phyloP scores from a whole-genome alignment of 2,329 filamentous ascomycete species.

The Fusarium neocosmosporiellum region DNA sequence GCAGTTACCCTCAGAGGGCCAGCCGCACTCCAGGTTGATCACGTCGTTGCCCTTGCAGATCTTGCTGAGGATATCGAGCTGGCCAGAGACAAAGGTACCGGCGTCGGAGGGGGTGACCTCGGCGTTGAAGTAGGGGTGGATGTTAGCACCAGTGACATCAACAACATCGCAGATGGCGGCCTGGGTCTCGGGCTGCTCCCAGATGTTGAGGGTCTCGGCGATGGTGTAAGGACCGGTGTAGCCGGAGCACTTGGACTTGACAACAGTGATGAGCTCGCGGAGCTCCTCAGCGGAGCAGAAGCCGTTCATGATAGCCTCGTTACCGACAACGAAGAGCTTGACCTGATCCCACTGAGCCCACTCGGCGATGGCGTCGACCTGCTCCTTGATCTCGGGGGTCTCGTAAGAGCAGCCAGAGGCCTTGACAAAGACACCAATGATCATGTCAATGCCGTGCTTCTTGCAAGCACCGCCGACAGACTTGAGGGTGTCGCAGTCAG shows the following conservation, averaged over 20 bases:
- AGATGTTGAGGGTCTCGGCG: constrained; percentile 85
- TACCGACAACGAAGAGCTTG: constrained; percentile 85
- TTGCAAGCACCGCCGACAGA: constrained; percentile 78
- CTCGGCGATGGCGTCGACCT: constrained; percentile 77
- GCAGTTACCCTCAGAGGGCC: constrained; percentile 77
- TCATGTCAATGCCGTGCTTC: constrained; percentile 77
- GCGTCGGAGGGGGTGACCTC: constrained; percentile 71
- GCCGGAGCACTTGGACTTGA: constrained; percentile 75
- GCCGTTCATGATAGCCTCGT: constrained; percentile 87
- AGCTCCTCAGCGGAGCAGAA: constrained; percentile 74
- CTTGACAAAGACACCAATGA: constrained; percentile 89
- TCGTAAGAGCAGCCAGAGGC: constrained; percentile 67
- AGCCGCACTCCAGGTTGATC: constrained; percentile 91
- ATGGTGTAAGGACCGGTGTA: constrained; percentile 84
- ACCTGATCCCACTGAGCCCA: constrained; percentile 83
- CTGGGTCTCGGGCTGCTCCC: constrained; percentile 71
- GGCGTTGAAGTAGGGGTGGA: constrained; percentile 94
- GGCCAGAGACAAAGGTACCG: constrained; percentile 78
- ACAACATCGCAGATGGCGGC: constrained; percentile 75
- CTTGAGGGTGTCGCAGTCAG: constrained; percentile 86
- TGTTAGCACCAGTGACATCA: constrained; percentile 85
- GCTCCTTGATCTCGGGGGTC: constrained; percentile 72
- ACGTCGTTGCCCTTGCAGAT: constrained; percentile 79
- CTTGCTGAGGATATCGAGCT: constrained; percentile 76
- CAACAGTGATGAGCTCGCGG: constrained; percentile 74